A percentile compares a stretch with the other conserved stretches of the same genome.
These are phyloP conservation scores for Mycena rebaudengoi DNA, from an alignment of 768 basidiomycete species.

Conservation along the genomic window DNA sequence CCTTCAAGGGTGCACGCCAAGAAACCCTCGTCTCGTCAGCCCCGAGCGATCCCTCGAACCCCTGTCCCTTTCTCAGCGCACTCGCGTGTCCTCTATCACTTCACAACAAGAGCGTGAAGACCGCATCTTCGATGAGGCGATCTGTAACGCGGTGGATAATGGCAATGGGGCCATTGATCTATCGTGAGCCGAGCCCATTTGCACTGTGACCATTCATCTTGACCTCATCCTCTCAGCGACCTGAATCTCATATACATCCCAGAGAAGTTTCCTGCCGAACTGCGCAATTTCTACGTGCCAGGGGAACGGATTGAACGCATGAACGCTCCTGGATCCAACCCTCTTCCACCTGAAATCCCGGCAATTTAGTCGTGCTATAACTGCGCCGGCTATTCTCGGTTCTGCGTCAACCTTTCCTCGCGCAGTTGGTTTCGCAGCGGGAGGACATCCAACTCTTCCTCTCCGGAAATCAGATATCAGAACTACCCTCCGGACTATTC, in stretches of 20 bases:
- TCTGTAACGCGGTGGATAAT: conserved; percentile 52
- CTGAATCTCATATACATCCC: conserved; percentile 59
- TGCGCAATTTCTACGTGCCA: conserved; percentile 56
- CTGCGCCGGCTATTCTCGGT: conserved; percentile 40
- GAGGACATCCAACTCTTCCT: conserved; percentile 67
- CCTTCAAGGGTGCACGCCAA: conserved; percentile 31
- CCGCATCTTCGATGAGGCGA: conserved; percentile 57
- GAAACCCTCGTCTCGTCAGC: conserved; percentile 24
- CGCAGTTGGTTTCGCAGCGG: conserved; percentile 51
- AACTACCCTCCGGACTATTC: conserved; percentile 67
- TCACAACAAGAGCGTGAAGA: conserved; percentile 38
- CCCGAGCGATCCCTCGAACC: conserved; percentile 20
- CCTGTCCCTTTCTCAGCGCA: conserved; percentile 24
- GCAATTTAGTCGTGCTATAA: conserved; percentile 41
- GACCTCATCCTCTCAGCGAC: conserved; percentile 37
- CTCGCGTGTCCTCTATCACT: conserved; percentile 27
- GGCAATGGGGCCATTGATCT: conserved; percentile 61
- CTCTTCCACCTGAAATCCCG: conserved; percentile 26
- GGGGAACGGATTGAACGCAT: conserved; percentile 43
- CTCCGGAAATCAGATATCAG: conserved; percentile 58
- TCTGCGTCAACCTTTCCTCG: conserved; percentile 40
- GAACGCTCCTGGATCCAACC: conserved; percentile 15
- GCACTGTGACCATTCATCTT: conserved; percentile 2
- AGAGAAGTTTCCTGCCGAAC: conserved; percentile 52
- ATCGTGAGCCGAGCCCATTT: conserved; percentile 48